These are phyloP conservation scores for Phellinidium pouzarii DNA, from an alignment of 1,284 basidiomycete genomes.

Conservation along the genomic window DNA sequence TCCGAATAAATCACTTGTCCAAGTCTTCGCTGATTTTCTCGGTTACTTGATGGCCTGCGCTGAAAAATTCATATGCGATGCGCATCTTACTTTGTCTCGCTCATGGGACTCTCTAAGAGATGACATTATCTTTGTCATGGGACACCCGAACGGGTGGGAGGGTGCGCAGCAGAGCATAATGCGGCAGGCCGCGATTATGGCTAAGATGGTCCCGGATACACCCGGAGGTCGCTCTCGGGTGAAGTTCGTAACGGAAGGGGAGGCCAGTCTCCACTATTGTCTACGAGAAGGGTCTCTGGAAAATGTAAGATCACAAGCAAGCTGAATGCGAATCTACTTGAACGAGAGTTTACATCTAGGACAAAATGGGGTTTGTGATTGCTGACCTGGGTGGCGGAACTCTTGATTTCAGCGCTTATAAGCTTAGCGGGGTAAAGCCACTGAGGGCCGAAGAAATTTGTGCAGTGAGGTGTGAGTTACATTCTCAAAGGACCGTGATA, in stretches of 20 bases:
- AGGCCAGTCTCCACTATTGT: constrained; percentile 73
- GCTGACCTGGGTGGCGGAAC: constrained; percentile 77
- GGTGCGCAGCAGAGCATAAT: constrained; percentile 73
- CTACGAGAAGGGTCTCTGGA: too few species aligned
- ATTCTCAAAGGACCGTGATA: too few species aligned
- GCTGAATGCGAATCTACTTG: too few species aligned
- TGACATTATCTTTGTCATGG: constrained; percentile 64
- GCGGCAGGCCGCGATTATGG: constrained; percentile 61
- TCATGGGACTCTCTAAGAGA: constrained; percentile 62
- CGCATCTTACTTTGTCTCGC: constrained; percentile 58
- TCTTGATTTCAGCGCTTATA: constrained; percentile 71
- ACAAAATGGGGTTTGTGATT: constrained; percentile 67
- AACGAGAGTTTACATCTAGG: too few species aligned
- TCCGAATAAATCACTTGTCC: constrained; percentile 53
- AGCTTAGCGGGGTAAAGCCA: constrained; percentile 56
- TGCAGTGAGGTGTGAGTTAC: constrained; percentile 71
- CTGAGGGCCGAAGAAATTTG: constrained; percentile 75
- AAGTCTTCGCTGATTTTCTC: constrained; percentile 74
- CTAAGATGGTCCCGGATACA: constrained; percentile 61
- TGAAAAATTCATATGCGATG: constrained; percentile 64
- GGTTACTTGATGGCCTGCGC: constrained; percentile 67
- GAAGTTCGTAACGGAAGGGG: constrained; percentile 73
- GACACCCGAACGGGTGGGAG: constrained; percentile 79
- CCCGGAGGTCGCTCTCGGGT: constrained; percentile 63
- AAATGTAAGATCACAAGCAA: too few species aligned